phyloP scores from a whole-genome alignment of 495 filamentous ascomycete genomes.

The Sordaria brevicollis region DNA sequence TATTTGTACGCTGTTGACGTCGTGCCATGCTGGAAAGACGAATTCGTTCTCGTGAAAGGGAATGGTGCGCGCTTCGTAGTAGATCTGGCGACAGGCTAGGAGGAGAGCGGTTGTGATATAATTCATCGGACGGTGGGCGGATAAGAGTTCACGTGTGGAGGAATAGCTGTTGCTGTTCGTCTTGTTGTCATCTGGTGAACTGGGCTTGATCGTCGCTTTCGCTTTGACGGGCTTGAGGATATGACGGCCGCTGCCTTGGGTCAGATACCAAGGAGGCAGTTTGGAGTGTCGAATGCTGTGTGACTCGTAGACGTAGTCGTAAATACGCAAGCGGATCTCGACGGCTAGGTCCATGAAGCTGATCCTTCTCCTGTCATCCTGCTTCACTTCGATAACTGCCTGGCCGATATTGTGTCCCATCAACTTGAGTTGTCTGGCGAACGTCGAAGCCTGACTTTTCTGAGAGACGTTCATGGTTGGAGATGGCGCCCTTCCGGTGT shows the following conservation, averaged over 20 bases:
- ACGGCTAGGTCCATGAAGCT: constrained; percentile 22
- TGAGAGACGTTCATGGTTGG: background rate
- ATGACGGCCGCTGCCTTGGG: constrained; percentile 14
- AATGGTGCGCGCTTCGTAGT: constrained; percentile 19
- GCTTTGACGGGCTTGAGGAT: constrained; percentile 12
- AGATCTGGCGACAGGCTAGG: constrained; percentile 18
- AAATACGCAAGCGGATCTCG: constrained; percentile 27
- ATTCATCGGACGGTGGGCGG: constrained; percentile 17
- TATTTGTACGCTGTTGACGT: background rate
- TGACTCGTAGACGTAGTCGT: constrained; percentile 19
- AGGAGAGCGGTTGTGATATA: constrained; percentile 23
- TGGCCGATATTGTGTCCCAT: background rate
- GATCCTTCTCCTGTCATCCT: background rate
- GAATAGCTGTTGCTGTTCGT: background rate
- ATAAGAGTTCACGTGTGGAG: constrained; percentile 11
- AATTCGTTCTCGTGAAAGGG: constrained; percentile 31
- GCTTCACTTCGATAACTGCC: background rate
- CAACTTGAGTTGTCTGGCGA: background rate
- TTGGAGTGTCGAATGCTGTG: constrained; percentile 35
- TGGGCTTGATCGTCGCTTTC: background rate
- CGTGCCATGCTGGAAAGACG: constrained; percentile 25
- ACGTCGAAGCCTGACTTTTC: background rate
- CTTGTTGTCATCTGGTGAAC: background rate
- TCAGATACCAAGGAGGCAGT: constrained; percentile 22
- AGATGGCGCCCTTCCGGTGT: background rate